These are phyloP conservation scores for Handroanthus guayacan DNA, from an alignment of 257 asterid genomes.

Conservation along the genomic window DNA sequence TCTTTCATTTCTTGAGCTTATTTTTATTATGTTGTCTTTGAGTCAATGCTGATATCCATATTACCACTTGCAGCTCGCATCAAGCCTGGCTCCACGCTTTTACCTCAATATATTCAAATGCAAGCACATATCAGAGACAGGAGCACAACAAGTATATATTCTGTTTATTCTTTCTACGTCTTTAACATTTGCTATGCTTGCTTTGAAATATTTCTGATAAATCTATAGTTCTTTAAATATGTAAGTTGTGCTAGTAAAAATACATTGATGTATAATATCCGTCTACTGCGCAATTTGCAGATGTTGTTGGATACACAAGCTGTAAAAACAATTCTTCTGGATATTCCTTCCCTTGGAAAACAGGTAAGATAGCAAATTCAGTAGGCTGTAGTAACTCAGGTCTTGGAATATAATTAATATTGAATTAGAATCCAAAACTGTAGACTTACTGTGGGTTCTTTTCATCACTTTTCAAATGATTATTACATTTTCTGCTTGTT, in stretches of 20 bases:
- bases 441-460: not conserved
- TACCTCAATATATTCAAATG: slow-evolving; percentile 68
- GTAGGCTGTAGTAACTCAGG: not conserved
- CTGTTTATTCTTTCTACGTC: not conserved
- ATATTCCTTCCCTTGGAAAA: slow-evolving; percentile 91
- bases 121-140: slow-evolving; percentile 78
- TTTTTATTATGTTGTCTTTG: not conserved
- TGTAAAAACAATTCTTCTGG: slow-evolving; percentile 92
- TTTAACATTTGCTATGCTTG: not conserved
- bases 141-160: slow-evolving; percentile 64
- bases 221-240: not conserved
- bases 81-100: slow-evolving; percentile 72
- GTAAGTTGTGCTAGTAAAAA: not conserved
- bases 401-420: not conserved
- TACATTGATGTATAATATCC: not conserved
- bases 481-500: not conserved
- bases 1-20: not conserved
- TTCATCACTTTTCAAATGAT: not conserved
- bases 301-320: slow-evolving; percentile 99
- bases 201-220: not conserved
- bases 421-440: slow-evolving; percentile 6
- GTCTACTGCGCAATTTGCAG: slow-evolving; percentile 53
- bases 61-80: slow-evolving; percentile 58
- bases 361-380: slow-evolving; percentile 62
- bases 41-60: slow-evolving; percentile 21